phyloP scores from a whole-genome alignment of 2,329 filamentous ascomycete species.

The Penicillium vulpinum region DNA sequence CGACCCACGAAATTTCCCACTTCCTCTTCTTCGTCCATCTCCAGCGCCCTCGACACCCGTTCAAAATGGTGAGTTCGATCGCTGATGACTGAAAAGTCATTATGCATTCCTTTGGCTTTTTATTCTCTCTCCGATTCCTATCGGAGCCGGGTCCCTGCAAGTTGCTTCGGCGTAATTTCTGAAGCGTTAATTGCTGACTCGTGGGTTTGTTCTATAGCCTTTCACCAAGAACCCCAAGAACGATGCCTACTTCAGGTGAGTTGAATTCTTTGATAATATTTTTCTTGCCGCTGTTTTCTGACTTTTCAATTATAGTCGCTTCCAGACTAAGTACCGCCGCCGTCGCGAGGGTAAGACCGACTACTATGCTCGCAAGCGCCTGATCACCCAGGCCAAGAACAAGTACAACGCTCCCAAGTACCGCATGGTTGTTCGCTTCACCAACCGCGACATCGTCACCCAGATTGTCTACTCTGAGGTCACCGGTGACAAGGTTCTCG shows the following conservation, averaged over 20 bases:
- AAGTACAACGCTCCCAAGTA: slow-evolving; percentile 99
- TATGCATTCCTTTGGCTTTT: slow-evolving; percentile 17
- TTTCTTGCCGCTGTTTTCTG: slow-evolving; percentile 9
- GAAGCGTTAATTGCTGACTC: slow-evolving; percentile 99
- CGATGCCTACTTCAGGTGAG: slow-evolving; percentile 98
- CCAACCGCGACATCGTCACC: slow-evolving; percentile 98
- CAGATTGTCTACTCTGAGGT: slow-evolving; percentile 98
- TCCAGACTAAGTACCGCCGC: slow-evolving; percentile 99
- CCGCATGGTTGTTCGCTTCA: slow-evolving; percentile 98
- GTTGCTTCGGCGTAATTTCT: slow-evolving; percentile 92
- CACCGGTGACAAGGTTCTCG: slow-evolving; percentile 95
- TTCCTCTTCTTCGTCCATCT: slow-evolving; percentile 35
- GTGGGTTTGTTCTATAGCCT: slow-evolving; percentile 64
- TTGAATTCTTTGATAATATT: slow-evolving; percentile 19
- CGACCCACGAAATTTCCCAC: slow-evolving; percentile 34
- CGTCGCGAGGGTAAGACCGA: slow-evolving; percentile 97
- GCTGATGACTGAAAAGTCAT: slow-evolving; percentile 26
- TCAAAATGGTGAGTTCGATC: slow-evolving; percentile 48
- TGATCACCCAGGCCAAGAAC: slow-evolving; percentile 99
- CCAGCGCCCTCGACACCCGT: slow-evolving; percentile 37
- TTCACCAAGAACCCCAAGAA: slow-evolving; percentile 97
- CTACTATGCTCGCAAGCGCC: slow-evolving; percentile 99
- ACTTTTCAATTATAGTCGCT: slow-evolving; percentile 66
- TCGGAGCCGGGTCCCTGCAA: slow-evolving; percentile 76
- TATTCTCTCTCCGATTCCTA: slow-evolving; percentile 18